These are phyloP conservation scores for Fennellomyces sp. DNA, from an alignment of 371 early-diverging fungal species.

Conservation along the genomic window DNA sequence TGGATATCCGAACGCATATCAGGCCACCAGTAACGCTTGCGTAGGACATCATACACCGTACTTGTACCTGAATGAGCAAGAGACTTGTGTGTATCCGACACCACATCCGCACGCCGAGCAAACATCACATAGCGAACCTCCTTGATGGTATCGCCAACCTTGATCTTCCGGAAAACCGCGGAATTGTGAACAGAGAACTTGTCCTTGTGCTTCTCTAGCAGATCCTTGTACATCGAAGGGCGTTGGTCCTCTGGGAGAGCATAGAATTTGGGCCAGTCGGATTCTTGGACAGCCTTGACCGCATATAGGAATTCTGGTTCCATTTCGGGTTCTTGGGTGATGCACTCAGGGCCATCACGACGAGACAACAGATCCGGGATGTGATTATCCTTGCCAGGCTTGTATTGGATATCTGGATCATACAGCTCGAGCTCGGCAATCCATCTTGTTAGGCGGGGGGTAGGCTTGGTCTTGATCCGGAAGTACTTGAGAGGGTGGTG, in stretches of 20 bases:
- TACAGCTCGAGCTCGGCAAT: slow-evolving; percentile 20
- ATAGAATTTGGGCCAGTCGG: slow-evolving; percentile 10
- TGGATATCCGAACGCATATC: slow-evolving; percentile 12
- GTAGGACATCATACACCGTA: slow-evolving; percentile 17
- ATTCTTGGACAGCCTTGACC: background rate
- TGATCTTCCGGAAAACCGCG: background rate
- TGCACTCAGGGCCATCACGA: background rate
- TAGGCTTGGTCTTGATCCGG: slow-evolving; percentile 13
- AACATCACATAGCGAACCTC: slow-evolving; percentile 8
- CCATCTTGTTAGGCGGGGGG: slow-evolving; percentile 14
- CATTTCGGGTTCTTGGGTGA: background rate
- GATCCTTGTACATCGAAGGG: background rate
- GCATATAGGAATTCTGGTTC: slow-evolving; percentile 14
- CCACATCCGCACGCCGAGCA: slow-evolving; percentile 6
- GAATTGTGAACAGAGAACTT: background rate
- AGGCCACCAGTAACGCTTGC: slow-evolving; percentile 33
- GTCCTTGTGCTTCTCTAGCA: background rate
- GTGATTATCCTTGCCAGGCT: slow-evolving; percentile 25
- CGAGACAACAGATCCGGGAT: slow-evolving; percentile 29
- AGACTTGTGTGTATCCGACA: slow-evolving; percentile 17
- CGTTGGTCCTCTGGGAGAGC: background rate
- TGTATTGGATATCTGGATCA: slow-evolving; percentile 26
- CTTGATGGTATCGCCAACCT: background rate
- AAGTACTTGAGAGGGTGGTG: slow-evolving; percentile 28
- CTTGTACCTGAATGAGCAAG: slow-evolving; percentile 23